Evolutionary conservation across 2,329 filamentous ascomycete species (phyloP).

Genomic region (Alternaria longipes): DNA sequence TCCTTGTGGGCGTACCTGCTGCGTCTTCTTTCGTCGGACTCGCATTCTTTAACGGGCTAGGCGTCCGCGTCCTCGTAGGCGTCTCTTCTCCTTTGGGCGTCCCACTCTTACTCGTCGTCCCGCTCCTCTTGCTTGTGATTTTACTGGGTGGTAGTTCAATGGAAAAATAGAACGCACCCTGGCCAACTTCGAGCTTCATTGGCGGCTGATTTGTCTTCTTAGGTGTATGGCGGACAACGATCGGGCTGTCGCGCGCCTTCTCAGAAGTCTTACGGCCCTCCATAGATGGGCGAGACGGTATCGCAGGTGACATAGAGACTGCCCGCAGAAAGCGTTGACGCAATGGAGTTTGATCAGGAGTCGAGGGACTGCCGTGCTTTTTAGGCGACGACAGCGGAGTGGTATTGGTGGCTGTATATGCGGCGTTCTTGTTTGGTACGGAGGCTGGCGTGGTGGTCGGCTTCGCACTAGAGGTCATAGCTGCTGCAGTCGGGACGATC

Average conservation of each 20-base stretch:
- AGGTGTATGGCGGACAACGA: constrained; percentile 3
- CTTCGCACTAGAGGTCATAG: constrained; percentile 9
- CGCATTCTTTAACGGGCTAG: constrained; percentile 11
- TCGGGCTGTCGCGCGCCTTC: constrained; percentile 11
- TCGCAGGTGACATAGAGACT: constrained; percentile 28
- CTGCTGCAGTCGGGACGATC: constrained; percentile 2
- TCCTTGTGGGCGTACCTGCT: background rate
- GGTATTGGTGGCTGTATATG: constrained; percentile 14
- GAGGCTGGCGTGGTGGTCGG: constrained; percentile 11
- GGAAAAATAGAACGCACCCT: constrained; percentile 32
- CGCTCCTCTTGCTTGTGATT: constrained; percentile 19
- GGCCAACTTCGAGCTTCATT: constrained; percentile 26
- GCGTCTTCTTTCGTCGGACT: constrained; percentile 8
- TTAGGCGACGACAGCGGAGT: constrained; percentile 10
- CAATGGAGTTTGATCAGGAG: constrained; percentile 17
- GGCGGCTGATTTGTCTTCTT: background rate
- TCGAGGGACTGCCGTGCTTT: constrained; percentile 8
- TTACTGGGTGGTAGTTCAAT: constrained; percentile 31
- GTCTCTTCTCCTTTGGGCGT: constrained; percentile 18
- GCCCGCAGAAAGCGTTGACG: constrained; percentile 27
- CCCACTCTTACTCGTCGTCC: constrained; percentile 7
- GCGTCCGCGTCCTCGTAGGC: background rate
- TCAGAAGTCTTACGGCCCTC: constrained; percentile 7
- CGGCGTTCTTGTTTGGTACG: constrained; percentile 14
- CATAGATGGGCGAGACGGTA: constrained; percentile 25